phyloP scores from a whole-genome alignment of 2,329 filamentous ascomycete genomes.

The Ophiobolus disseminans region DNA sequence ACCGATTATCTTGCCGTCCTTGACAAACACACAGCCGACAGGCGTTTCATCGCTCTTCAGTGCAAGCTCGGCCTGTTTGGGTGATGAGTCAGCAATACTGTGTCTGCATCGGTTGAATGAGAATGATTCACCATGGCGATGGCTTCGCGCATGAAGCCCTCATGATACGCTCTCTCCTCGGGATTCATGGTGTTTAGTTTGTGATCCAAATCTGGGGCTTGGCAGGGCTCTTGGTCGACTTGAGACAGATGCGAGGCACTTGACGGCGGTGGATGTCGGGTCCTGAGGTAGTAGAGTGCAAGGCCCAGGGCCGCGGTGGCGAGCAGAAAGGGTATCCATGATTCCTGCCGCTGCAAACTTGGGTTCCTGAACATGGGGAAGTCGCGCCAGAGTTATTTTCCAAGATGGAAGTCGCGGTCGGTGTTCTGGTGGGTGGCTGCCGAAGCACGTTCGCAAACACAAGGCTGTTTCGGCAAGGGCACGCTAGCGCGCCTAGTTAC shows the following conservation, averaged over 20 bases:
- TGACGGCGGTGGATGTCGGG: constrained; percentile 17
- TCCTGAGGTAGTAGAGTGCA: constrained; percentile 22
- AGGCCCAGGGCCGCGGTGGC: constrained; percentile 31
- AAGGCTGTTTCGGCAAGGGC: constrained; percentile 37
- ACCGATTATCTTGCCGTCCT: constrained; percentile 79
- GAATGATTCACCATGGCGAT: constrained; percentile 74
- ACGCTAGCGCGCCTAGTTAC: constrained; percentile 39
- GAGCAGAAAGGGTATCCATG: constrained; percentile 28
- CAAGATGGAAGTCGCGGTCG: constrained; percentile 30
- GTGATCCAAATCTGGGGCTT: constrained; percentile 35
- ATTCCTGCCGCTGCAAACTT: constrained; percentile 21
- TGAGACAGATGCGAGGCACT: constrained; percentile 14
- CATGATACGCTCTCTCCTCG: constrained; percentile 57
- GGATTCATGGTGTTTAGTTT: constrained; percentile 38
- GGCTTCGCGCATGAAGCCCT: constrained; percentile 81
- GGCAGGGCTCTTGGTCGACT: constrained; percentile 27
- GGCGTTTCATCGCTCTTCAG: constrained; percentile 86
- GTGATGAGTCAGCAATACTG: constrained; percentile 29
- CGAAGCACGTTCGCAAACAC: constrained; percentile 14
- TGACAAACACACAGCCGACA: constrained; percentile 92
- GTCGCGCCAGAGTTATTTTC: constrained; percentile 21
- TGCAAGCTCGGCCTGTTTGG: constrained; percentile 77
- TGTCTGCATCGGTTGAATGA: background rate
- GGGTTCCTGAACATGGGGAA: constrained; percentile 27
- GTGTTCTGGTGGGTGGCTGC: constrained; percentile 20